Base-by-base conservation (phyloP, 441 rosid genomes). In the Euphorbia corollata region DNA sequence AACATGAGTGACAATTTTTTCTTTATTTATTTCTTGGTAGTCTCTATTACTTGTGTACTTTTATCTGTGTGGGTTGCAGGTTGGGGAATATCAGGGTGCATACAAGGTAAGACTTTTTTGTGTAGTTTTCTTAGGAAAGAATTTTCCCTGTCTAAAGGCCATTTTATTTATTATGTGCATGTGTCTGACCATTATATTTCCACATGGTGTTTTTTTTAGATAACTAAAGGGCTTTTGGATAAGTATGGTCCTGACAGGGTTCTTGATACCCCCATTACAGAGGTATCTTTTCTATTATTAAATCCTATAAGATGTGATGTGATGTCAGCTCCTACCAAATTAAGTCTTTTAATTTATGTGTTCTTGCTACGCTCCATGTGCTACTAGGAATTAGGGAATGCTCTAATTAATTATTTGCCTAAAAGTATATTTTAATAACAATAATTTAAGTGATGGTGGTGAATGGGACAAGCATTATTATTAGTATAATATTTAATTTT, bases 241-340 rank as follows among this genome's bases (percentile, higher is more conserved):
- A 91, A 87, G 79, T 87, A 89, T 80, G 97, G 97, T 73, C 99
- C 96, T 61, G 96, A 89, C 48, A 85, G 99, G 82, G 97, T 94
- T 78, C 86, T 80, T 47, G 97, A 94, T 74, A 94, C 99, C 41
- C 99, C 99, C 41, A 94, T 91, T 73, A 89, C 97, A 15, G 96
- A 93, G 96, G 99, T 86, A 12, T 47, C 18, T 71, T 20, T 61
- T n/a, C n/a, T n/a, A n/a, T n/a, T n/a, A n/a, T n/a, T n/a, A n/a
- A n/a, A n/a, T n/a, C n/a, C n/a, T n/a, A n/a, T n/a, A n/a, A n/a
- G n/a, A n/a, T n/a, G n/a, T n/a, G n/a, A n/a, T n/a, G n/a, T n/a
- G n/a, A n/a, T n/a, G n/a, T n/a, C n/a, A n/a, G n/a, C n/a, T n/a
- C n/a, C n/a, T n/a, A n/a, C n/a, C n/a, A n/a, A n/a, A n/a, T n/a